Evolutionary conservation across 2,329 filamentous ascomycete species (phyloP).

Genomic region (Akanthomyces muscarius): DNA sequence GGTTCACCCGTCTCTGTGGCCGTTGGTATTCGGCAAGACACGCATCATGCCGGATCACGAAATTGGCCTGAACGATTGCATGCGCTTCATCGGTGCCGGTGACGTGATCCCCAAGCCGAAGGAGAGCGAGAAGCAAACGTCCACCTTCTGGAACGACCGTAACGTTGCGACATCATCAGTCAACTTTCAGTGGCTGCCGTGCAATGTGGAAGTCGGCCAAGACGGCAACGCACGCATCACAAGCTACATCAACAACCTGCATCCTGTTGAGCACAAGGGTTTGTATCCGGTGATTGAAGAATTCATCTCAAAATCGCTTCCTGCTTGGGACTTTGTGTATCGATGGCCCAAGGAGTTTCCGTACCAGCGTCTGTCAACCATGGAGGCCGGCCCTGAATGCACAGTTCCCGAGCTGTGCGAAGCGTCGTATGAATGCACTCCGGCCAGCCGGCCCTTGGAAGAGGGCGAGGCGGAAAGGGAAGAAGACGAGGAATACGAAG

Average conservation of each 20-base stretch:
- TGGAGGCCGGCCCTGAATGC: neutral
- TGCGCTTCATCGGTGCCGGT: neutral
- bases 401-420: neutral
- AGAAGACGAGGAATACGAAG: constrained; percentile 20
- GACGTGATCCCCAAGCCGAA: neutral
- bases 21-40: constrained; percentile 47
- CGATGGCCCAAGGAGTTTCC: constrained; percentile 29
- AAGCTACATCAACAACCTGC: constrained; percentile 53
- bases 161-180: constrained; percentile 22
- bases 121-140: neutral
- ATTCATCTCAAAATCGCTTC: constrained; percentile 38
- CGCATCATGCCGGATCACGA: constrained; percentile 1
- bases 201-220: constrained; percentile 40
- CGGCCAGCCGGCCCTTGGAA: constrained; percentile 23
- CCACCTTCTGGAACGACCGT: neutral
- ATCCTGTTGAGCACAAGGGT: constrained; percentile 36
- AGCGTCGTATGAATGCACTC: constrained; percentile 17
- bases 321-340: constrained; percentile 42
- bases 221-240: constrained; percentile 36
- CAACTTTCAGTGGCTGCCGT: constrained; percentile 46
- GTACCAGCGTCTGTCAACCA: constrained; percentile 26
- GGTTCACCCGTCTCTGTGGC: constrained; percentile 61
- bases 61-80: neutral
- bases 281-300: constrained; percentile 41
- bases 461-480: constrained; percentile 22